Base-by-base conservation (phyloP, 305 asterid genomes). In the Fraxinus angustifolia region DNA sequence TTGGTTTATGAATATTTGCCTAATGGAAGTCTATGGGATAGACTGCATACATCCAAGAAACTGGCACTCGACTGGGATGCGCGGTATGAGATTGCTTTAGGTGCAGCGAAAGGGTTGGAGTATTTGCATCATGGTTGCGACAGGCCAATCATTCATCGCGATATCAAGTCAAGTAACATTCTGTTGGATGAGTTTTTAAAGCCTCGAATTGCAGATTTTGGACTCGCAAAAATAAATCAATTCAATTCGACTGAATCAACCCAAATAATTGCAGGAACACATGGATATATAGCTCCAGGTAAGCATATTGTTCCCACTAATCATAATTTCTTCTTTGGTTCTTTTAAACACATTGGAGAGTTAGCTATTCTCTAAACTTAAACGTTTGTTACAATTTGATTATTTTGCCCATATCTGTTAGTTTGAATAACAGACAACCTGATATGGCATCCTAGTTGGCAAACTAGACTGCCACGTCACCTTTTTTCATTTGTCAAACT, bases 231-330 rank as follows among this genome's bases (percentile, higher is more conserved):
- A 86, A 91, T 91, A 31, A 82, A 89, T 78, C 97, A 87, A 38
- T 68, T 89, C 45, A 68, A 82, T 78, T 58, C 90, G 0, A 53
- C 23, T 58, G 98, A 92, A 10, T 93, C 99, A 1, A 87, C 97
- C 77, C 94, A 87, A 72, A 80, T 91, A 58, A 85, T 95, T 77
- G 97, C 97, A 0, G 98, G 98, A 45, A 95, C 99, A 6, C 93
- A 88, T 76, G 99, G 99, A 26, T 95, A 95, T 38, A 95, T 95
- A 45, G 99, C 99, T 76, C 99, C 99, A 3, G 98, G 98, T 94
- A 84, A 31, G 75, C 14, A 68, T 6, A 23, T 73, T 17, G 30
- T 40, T 78, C 45, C 3, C 31, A 65, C 19, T 65, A 65, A 65
- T 26, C 34, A 65, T 65, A 65, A 2, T 62, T 23, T 7, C 71